Conservation (phyloP, 441 rosid genomes). For the Dalechampia spathulata region DNA sequence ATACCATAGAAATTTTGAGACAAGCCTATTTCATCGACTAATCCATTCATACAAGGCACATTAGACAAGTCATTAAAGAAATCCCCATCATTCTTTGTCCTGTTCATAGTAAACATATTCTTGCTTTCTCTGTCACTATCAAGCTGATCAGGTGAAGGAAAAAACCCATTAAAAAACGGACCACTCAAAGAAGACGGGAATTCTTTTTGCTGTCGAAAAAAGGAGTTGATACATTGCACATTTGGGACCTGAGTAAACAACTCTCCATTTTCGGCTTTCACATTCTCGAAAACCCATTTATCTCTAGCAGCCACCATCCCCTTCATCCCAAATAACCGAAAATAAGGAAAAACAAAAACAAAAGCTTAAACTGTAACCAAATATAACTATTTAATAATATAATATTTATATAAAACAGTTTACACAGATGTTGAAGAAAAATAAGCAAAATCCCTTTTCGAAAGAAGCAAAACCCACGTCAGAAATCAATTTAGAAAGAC, state of each 20-base stretch:
- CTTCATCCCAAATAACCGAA: no score
- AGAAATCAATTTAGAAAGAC: conserved; percentile 8
- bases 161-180: conserved; percentile 8
- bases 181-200: conserved; percentile 1
- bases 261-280: no score
- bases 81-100: conserved; percentile 18
- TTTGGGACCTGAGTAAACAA: no score
- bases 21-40: conserved; percentile 32
- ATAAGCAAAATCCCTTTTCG: conserved; percentile 12
- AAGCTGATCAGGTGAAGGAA: neutral
- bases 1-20: conserved; percentile 32
- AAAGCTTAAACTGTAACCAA: neutral
- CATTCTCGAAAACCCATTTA: conserved; percentile 16
- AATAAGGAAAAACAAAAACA: neutral
- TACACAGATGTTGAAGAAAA: conserved; percentile 4
- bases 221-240: no score
- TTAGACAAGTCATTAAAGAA: conserved; percentile 13
- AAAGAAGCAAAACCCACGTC: conserved; percentile 22
- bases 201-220: no score
- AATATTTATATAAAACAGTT: neutral
- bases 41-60: no score
- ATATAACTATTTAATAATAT: neutral
- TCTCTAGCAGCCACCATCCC: conserved; percentile 13
- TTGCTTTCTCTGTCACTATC: conserved; percentile 11
- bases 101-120: conserved; percentile 14